Evolutionary conservation across 495 filamentous ascomycete species (phyloP).

Genomic region (Acidomyces sp.): DNA sequence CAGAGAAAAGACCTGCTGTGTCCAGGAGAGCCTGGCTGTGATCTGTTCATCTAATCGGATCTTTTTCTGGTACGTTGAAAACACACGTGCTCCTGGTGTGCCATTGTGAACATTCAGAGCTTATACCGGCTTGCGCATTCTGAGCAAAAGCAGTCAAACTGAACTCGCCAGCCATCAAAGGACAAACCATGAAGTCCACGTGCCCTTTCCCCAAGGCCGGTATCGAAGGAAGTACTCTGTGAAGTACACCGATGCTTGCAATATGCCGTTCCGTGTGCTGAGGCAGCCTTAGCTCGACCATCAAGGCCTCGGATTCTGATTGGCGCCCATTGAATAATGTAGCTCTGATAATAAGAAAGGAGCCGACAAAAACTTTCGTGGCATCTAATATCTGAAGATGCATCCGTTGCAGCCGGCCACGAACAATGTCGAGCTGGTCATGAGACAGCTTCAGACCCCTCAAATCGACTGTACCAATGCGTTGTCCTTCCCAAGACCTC

Average conservation of each 20-base stretch:
- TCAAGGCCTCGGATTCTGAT: neutral
- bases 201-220: neutral
- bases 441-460: neutral
- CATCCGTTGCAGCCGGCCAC: neutral
- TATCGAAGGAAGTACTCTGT: neutral
- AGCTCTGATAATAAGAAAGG: conserved; percentile 4
- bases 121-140: too few species aligned
- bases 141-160: neutral
- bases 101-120: too few species aligned
- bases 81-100: too few species aligned
- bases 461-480: neutral
- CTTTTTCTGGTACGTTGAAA: too few species aligned
- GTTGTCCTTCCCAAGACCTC: neutral
- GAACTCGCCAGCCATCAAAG: neutral
- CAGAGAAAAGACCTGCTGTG: too few species aligned
- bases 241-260: neutral
- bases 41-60: too few species aligned
- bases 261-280: neutral
- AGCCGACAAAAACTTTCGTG: neutral
- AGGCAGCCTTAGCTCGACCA: neutral
- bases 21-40: too few species aligned
- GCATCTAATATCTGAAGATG: neutral
- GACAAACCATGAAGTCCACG: neutral
- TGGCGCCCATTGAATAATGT: neutral
- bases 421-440: neutral